Percentiles rank a stretch among this genome's conserved stretches.
Conservation (phyloP, 768 basidiomycete genomes). For the Collybia sp. region DNA sequence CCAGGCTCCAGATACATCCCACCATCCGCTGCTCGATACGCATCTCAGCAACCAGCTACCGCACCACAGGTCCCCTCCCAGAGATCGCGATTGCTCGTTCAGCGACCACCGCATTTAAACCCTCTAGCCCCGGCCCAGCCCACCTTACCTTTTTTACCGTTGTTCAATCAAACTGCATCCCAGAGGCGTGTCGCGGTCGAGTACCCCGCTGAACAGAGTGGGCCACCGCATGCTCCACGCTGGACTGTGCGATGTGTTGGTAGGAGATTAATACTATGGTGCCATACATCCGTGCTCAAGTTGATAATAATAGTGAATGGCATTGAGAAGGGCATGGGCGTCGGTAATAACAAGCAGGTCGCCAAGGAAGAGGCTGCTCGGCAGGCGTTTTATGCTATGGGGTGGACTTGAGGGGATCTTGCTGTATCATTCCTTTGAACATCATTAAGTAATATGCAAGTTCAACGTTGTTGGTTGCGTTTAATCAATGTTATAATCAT, state of each 20-base stretch:
- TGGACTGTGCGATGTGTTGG: conserved; percentile 70
- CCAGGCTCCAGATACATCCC: neutral
- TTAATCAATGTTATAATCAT: too few relatives aligned
- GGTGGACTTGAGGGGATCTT: conserved; percentile 47
- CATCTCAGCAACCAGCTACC: neutral
- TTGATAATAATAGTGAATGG: conserved; percentile 52
- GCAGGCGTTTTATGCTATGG: conserved; percentile 69
- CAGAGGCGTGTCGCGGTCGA: conserved; percentile 61
- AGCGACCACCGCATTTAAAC: conserved; percentile 32
- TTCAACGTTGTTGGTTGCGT: too few relatives aligned
- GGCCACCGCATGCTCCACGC: conserved; percentile 62
- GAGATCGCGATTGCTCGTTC: conserved; percentile 6
- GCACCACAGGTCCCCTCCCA: conserved; percentile 7
- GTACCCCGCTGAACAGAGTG: conserved; percentile 55
- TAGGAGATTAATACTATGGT: conserved; percentile 29
- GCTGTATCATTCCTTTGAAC: neutral
- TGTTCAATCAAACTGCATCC: conserved; percentile 70
- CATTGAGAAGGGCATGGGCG: conserved; percentile 59
- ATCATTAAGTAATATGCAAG: too few relatives aligned
- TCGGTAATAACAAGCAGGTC: conserved; percentile 65
- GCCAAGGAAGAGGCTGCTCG: conserved; percentile 78
- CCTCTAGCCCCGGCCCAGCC: conserved; percentile 64
- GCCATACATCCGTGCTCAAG: neutral
- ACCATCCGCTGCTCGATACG: neutral
- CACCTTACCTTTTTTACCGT: conserved; percentile 56